Evolutionary conservation across 2,329 filamentous ascomycete species (phyloP).

Genomic region (Aspergillus proliferans): DNA sequence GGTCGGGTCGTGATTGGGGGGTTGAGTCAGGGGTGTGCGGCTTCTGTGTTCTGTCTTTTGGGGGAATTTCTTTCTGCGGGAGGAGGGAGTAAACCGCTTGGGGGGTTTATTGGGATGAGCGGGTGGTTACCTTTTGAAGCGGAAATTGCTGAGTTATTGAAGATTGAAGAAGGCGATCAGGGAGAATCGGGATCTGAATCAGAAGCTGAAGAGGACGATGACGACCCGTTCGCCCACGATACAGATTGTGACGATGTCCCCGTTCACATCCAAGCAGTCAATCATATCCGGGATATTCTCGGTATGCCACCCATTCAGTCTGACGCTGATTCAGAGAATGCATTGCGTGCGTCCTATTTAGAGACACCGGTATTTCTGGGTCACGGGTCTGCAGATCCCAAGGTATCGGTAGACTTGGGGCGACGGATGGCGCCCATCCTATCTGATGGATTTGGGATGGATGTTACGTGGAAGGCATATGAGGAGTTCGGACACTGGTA

Average conservation of each 20-base stretch:
- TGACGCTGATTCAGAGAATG: neutral
- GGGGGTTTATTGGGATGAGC: constrained; percentile 45
- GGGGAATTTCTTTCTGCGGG: constrained; percentile 18
- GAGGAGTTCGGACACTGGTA: constrained; percentile 44
- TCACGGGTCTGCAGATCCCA: constrained; percentile 28
- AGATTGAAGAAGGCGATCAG: constrained; percentile 16
- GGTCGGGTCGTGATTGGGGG: constrained; percentile 46
- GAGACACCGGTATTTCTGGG: constrained; percentile 13
- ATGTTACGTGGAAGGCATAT: constrained; percentile 36
- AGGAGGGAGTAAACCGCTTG: constrained; percentile 17
- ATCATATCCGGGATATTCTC: constrained; percentile 30
- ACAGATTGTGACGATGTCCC: constrained; percentile 9
- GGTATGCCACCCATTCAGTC: constrained; percentile 10
- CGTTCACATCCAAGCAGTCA: constrained; percentile 18
- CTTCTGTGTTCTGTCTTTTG: constrained; percentile 39
- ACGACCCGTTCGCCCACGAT: constrained; percentile 11
- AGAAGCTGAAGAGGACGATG: constrained; percentile 13
- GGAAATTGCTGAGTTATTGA: constrained; percentile 3
- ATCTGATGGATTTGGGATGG: constrained; percentile 10
- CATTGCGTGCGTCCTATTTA: constrained; percentile 1
- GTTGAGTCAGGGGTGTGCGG: constrained; percentile 51
- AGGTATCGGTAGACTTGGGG: constrained; percentile 28
- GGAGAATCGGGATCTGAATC: neutral
- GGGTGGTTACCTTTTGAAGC: constrained; percentile 41
- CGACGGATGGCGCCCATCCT: constrained; percentile 10